Conservation (phyloP, 257 asterid genomes). For the Gentiana straminea region DNA sequence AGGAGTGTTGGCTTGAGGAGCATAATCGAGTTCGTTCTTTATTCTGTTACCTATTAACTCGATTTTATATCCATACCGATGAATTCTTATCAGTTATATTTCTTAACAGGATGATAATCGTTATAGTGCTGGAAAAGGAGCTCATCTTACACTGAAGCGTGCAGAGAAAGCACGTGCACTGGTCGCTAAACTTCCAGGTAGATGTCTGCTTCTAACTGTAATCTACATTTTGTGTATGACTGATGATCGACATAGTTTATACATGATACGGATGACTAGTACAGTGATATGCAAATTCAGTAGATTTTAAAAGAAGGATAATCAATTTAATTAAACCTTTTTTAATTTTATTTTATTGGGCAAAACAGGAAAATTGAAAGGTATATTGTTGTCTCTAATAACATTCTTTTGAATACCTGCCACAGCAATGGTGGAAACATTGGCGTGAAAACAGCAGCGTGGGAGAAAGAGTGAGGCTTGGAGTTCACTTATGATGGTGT, state of each 20-base stretch:
- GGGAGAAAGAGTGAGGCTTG: conserved; percentile 84
- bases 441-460: conserved; percentile 64
- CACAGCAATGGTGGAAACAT: conserved; percentile 81
- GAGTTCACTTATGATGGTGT: conserved; percentile 89
- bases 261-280: too few species aligned
- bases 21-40: conserved; percentile 62
- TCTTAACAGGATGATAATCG: conserved; percentile 78
- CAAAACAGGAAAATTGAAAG: too few species aligned
- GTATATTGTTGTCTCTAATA: too few species aligned
- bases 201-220: too few species aligned
- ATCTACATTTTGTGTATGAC: too few species aligned
- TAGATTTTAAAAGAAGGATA: too few species aligned
- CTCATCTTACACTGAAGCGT: conserved; percentile 89
- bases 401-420: conserved; percentile 1
- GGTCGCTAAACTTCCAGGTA: conserved; percentile 94
- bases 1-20: conserved; percentile 99
- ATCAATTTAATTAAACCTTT: too few species aligned
- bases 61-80: conserved; percentile 8
- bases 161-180: conserved; percentile 95
- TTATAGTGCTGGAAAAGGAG: conserved; percentile 93
- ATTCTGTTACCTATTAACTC: conserved; percentile 7
- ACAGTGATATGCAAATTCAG: too few species aligned
- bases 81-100: conserved; percentile 1
- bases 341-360: too few species aligned
- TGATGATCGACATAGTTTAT: neutral